These are phyloP conservation scores for Penicillium egyptiacum DNA, from an alignment of 495 filamentous ascomycete species.

Conservation along the genomic window DNA sequence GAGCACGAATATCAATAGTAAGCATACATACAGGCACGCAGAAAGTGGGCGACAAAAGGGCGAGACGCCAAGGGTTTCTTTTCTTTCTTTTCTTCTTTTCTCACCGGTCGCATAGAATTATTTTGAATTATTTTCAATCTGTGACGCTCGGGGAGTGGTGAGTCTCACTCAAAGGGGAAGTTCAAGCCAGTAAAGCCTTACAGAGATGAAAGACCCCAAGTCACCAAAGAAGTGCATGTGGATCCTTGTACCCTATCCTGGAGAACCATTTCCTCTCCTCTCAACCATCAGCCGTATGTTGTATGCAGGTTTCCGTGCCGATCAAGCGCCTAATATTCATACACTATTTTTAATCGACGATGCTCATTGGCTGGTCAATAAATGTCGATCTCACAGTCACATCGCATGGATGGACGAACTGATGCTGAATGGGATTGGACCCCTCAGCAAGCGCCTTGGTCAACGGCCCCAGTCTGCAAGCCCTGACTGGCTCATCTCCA, in stretches of 20 bases:
- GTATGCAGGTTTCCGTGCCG: constrained; percentile 3
- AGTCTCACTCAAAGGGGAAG: not conserved
- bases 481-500: constrained; percentile 7
- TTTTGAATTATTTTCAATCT: not conserved
- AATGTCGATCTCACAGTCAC: not conserved
- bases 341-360: not conserved
- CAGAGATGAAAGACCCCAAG: not conserved
- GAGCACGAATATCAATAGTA: constrained; percentile 1
- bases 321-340: constrained; percentile 6
- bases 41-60: not conserved
- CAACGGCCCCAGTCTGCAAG: not conserved
- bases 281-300: constrained; percentile 1
- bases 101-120: constrained; percentile 3
- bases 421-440: not conserved
- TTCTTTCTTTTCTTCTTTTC: constrained; percentile 2
- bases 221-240: not conserved
- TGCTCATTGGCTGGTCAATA: not conserved
- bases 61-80: constrained; percentile 11
- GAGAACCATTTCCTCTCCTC: not conserved
- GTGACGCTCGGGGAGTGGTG: not conserved
- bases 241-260: not conserved
- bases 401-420: not conserved
- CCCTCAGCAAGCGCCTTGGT: constrained; percentile 4
- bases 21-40: not conserved
- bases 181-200: not conserved